Conservation (phyloP, 345 rosid species). For the Salix dunnii region DNA sequence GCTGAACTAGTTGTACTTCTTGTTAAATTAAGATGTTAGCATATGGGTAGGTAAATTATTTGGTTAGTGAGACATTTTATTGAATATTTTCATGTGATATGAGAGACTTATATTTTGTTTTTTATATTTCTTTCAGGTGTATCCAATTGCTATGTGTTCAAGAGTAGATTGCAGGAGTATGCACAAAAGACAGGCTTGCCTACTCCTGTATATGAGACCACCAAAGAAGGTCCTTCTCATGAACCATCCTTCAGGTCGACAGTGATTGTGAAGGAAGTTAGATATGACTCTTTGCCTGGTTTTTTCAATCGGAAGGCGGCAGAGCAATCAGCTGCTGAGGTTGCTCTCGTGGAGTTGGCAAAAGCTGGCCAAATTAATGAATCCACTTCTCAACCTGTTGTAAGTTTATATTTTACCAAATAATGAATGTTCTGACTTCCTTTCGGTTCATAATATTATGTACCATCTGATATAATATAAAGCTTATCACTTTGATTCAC, state of each 20-base stretch:
- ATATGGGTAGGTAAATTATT: no score
- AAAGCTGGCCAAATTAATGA: constrained; percentile 52
- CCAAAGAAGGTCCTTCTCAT: constrained; percentile 88
- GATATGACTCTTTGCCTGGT: constrained; percentile 74
- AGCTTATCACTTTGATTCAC: no score
- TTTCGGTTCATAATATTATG: no score
- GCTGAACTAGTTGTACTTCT: no score
- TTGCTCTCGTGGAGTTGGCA: constrained; percentile 65
- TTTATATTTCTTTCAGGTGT: constrained; percentile 42
- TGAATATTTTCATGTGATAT: no score
- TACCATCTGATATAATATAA: no score
- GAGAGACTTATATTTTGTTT: not conserved
- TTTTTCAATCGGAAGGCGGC: constrained; percentile 94
- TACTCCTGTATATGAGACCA: constrained; percentile 75
- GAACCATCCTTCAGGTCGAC: constrained; percentile 69
- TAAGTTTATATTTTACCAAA: constrained; percentile 38
- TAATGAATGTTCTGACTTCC: no score
- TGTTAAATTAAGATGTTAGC: no score
- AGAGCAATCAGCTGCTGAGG: constrained; percentile 94
- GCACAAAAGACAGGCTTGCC: constrained; percentile 66
- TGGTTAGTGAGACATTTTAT: no score
- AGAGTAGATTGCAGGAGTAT: constrained; percentile 80
- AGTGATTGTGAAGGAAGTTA: constrained; percentile 55
- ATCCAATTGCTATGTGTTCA: constrained; percentile 76
- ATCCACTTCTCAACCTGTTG: constrained; percentile 66